These are phyloP conservation scores for Monilinia aucupariae DNA, from an alignment of 2,329 filamentous ascomycete species.

Conservation along the genomic window DNA sequence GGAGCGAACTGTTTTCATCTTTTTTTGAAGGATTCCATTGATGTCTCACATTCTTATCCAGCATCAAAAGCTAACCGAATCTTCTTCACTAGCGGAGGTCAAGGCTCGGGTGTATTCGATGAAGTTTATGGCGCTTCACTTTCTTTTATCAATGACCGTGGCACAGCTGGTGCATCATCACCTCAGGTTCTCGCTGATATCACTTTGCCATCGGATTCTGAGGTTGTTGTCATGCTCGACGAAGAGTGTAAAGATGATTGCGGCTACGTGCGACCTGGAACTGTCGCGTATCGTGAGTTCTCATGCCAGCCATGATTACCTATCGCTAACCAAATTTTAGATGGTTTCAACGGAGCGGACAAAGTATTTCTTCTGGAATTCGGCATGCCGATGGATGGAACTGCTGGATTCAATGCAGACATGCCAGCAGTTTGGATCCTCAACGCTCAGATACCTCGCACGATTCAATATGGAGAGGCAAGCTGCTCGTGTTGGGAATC, in stretches of 20 bases:
- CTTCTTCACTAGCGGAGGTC: slow-evolving; percentile 39
- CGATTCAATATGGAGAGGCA: slow-evolving; percentile 58
- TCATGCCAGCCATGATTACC: background rate
- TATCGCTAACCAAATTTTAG: slow-evolving; percentile 36
- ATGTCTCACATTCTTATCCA: background rate
- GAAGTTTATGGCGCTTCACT: slow-evolving; percentile 15
- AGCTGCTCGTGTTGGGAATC: slow-evolving; percentile 67
- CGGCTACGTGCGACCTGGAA: slow-evolving; percentile 44
- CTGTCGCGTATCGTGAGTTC: slow-evolving; percentile 45
- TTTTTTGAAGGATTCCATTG: background rate
- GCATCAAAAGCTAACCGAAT: background rate
- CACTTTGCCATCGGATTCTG: slow-evolving; percentile 44
- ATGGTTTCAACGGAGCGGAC: slow-evolving; percentile 64
- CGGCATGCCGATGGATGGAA: slow-evolving; percentile 59
- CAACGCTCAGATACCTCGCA: slow-evolving; percentile 66
- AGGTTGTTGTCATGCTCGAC: slow-evolving; percentile 48
- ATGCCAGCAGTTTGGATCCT: slow-evolving; percentile 74
- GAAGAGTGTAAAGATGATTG: slow-evolving; percentile 45
- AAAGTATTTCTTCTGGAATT: slow-evolving; percentile 73
- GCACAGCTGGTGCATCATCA: slow-evolving; percentile 41
- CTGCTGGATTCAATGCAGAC: slow-evolving; percentile 49
- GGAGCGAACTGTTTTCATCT: background rate
- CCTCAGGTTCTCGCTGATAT: slow-evolving; percentile 46
- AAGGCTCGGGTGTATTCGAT: slow-evolving; percentile 50
- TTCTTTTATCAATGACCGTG: slow-evolving; percentile 40